phyloP scores from a whole-genome alignment of 2,329 filamentous ascomycete genomes.

The Kalaharituber pfeilii region DNA sequence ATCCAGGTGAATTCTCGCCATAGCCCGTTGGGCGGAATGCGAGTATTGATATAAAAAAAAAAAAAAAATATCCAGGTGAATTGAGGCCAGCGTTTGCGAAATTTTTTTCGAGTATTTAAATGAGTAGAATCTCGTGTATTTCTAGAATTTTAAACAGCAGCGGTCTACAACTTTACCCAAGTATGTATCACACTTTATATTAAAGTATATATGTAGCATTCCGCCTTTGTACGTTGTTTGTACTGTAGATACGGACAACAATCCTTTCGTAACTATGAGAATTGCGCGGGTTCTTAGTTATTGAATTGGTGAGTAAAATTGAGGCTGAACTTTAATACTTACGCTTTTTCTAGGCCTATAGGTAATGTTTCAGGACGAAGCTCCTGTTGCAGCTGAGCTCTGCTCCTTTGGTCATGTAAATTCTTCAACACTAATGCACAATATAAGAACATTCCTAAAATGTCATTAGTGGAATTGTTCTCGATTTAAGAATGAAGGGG shows the following conservation, averaged over 20 bases:
- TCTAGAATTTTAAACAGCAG: too few relatives aligned
- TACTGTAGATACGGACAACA: constrained; percentile 21
- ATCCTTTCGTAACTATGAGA: constrained; percentile 22
- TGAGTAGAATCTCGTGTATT: too few relatives aligned
- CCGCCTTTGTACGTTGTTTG: constrained; percentile 18
- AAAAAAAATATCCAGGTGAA: too few relatives aligned
- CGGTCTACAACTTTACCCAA: too few relatives aligned
- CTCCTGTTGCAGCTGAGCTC: constrained; percentile 16
- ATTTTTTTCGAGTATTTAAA: too few relatives aligned
- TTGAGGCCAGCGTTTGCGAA: too few relatives aligned
- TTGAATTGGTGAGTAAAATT: neutral
- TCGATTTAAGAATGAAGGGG: neutral
- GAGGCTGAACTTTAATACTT: constrained; percentile 6
- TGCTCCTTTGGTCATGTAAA: constrained; percentile 19
- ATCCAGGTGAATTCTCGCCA: too few relatives aligned
- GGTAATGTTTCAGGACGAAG: constrained; percentile 14
- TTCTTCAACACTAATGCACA: constrained; percentile 24
- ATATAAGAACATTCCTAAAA: constrained; percentile 26
- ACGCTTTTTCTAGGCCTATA: constrained; percentile 19
- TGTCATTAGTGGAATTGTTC: neutral
- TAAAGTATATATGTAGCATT: constrained; percentile 25
- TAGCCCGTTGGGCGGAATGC: too few relatives aligned
- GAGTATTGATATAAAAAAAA: too few relatives aligned
- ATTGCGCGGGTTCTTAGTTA: neutral
- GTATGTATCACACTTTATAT: too few relatives aligned